phyloP scores from a whole-genome alignment of 371 early-diverging fungal species.

The Haplosporangium sp. region DNA sequence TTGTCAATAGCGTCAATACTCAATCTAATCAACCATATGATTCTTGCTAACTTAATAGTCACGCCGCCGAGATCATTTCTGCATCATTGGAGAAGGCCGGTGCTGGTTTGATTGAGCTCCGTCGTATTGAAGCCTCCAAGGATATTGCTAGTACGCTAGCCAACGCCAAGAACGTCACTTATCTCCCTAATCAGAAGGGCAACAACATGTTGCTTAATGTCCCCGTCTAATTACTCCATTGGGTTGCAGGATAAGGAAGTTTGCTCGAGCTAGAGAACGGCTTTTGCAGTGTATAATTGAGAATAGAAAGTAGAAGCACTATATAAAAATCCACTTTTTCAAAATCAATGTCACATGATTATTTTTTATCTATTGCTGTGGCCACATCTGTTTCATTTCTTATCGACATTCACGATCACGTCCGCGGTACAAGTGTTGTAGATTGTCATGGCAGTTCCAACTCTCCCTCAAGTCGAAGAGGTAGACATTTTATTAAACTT shows the following conservation, averaged over 20 bases:
- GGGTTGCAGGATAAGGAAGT: conserved; percentile 19
- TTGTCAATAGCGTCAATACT: not conserved
- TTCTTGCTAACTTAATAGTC: conserved; percentile 18
- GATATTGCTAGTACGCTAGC: conserved; percentile 95
- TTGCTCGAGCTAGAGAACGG: conserved; percentile 1
- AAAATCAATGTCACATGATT: not conserved
- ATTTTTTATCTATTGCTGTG: not conserved
- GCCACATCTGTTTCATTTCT: not conserved
- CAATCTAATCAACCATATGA: not conserved
- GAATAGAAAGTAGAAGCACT: not conserved
- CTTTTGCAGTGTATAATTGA: conserved; percentile 7
- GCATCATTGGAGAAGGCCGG: conserved; percentile 92
- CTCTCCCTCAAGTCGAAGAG: conserved; percentile 52
- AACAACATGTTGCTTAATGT: conserved; percentile 57
- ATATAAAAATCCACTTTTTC: not conserved
- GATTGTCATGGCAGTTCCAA: conserved; percentile 37
- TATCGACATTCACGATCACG: conserved; percentile 55
- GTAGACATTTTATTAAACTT: conserved; percentile 22
- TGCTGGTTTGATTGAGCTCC: conserved; percentile 92
- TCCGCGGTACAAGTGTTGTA: not conserved
- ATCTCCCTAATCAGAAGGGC: conserved; percentile 80
- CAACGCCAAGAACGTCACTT: conserved; percentile 89
- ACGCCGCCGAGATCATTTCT: conserved; percentile 91
- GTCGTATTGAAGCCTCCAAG: conserved; percentile 97
- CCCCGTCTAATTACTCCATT: conserved; percentile 37